These are phyloP conservation scores for Ganoderma lingzhi DNA, from an alignment of 1,284 basidiomycete species.

Conservation along the genomic window DNA sequence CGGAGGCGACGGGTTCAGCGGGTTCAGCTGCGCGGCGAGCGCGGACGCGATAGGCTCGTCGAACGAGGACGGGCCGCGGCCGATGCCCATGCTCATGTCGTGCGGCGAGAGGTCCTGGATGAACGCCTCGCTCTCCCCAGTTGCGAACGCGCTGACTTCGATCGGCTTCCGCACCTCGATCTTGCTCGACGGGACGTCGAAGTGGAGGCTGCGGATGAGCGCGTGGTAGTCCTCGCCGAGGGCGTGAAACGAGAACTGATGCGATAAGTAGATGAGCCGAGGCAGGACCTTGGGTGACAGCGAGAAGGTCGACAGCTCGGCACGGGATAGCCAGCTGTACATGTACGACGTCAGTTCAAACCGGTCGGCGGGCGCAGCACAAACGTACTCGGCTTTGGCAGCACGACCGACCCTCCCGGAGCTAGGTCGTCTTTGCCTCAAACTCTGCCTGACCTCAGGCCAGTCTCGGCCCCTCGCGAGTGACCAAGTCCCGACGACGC, in stretches of 20 bases:
- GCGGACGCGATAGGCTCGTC: constrained; percentile 82
- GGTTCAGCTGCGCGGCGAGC: constrained; percentile 69
- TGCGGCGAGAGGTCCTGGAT: constrained; percentile 54
- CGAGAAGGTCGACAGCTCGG: constrained; percentile 81
- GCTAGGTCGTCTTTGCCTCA: constrained; percentile 17
- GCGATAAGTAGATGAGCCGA: constrained; percentile 79
- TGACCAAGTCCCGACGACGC: constrained; percentile 73
- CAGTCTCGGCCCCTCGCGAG: constrained; percentile 62
- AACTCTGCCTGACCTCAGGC: constrained; percentile 56
- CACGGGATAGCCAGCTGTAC: constrained; percentile 72
- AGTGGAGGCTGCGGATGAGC: constrained; percentile 71
- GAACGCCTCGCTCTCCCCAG: constrained; percentile 55
- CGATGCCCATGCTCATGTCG: constrained; percentile 44
- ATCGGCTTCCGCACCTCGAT: constrained; percentile 79
- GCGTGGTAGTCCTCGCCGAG: constrained; percentile 84
- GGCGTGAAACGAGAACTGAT: constrained; percentile 82
- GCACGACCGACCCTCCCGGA: constrained; percentile 14
- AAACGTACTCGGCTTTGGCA: constrained; percentile 38
- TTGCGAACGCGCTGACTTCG: constrained; percentile 62
- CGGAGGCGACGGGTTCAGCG: constrained; percentile 51
- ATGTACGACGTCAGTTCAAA: constrained; percentile 8
- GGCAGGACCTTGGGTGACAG: constrained; percentile 67
- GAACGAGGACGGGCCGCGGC: constrained; percentile 62
- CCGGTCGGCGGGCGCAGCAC: constrained; percentile 7
- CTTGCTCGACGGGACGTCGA: constrained; percentile 66